These are phyloP conservation scores for Echinosophora koreensis DNA, from an alignment of 306 rosid species.

Conservation along the genomic window DNA sequence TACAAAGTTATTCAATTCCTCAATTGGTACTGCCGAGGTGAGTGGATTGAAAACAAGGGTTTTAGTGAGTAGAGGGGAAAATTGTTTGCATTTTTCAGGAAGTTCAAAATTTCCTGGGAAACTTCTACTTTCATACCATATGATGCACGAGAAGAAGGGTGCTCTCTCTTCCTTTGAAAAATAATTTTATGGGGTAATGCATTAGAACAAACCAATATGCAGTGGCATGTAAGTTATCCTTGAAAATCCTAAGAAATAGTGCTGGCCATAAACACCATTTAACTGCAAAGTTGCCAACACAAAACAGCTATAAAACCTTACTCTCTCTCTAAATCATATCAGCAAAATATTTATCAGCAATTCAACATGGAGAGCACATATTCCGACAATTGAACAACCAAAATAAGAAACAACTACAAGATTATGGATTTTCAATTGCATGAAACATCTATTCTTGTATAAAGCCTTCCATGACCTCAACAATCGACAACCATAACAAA, in stretches of 20 bases:
- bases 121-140: no score
- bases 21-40: no score
- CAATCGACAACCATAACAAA: not conserved
- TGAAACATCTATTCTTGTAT: not conserved
- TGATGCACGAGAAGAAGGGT: no score
- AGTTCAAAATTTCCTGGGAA: no score
- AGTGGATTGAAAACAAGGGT: no score
- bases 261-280: conserved; percentile 4
- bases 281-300: not conserved
- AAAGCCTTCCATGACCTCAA: conserved; percentile 2
- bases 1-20: no score
- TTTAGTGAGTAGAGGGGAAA: no score
- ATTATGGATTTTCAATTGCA: conserved; percentile 4
- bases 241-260: conserved; percentile 8
- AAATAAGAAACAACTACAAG: conserved; percentile 18
- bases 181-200: not conserved
- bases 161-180: not conserved
- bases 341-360: not conserved
- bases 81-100: no score
- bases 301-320: not conserved
- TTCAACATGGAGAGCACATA: not conserved
- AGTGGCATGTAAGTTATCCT: not conserved
- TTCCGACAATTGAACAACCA: not conserved
- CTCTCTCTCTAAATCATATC: conserved; percentile 4
- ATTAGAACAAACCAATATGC: conserved; percentile 1